Conservation (phyloP, 2,329 filamentous ascomycete species). For the Trichoderma sp. region DNA sequence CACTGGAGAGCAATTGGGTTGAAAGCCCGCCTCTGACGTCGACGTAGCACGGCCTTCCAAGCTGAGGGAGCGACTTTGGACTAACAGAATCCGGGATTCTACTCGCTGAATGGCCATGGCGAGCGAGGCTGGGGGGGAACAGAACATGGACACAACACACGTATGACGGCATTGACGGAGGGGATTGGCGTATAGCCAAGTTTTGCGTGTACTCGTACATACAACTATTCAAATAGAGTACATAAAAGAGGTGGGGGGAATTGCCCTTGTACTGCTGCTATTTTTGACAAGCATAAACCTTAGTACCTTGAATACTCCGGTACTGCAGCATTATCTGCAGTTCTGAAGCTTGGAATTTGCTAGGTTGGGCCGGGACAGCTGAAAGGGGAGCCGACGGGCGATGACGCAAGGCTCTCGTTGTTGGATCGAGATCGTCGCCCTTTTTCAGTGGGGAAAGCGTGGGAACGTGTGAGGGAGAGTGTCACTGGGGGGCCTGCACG, state of each 20-base stretch:
- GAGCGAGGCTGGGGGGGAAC: not conserved
- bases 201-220: not conserved
- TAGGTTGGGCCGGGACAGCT: not conserved
- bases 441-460: not conserved
- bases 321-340: not conserved
- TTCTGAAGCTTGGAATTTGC: not conserved
- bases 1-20: not conserved
- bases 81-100: not conserved
- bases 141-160: not conserved
- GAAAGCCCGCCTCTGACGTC: conserved; percentile 11
- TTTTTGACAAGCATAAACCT: not conserved
- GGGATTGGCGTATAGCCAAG: not conserved
- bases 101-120: not conserved
- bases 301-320: not conserved
- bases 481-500: not conserved
- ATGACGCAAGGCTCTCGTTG: conserved; percentile 7
- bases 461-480: not conserved
- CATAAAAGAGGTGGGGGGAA: not conserved
- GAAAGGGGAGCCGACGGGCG: not conserved
- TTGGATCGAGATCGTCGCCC: not conserved
- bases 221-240: not conserved
- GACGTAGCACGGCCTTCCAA: not conserved
- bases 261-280: not conserved
- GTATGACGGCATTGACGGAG: conserved; percentile 7
- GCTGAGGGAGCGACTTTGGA: not conserved